Percentiles rank a stretch among this genome's conserved stretches.
Conservation (phyloP, 129 eudicot species). For the Arctium lappa region DNA sequence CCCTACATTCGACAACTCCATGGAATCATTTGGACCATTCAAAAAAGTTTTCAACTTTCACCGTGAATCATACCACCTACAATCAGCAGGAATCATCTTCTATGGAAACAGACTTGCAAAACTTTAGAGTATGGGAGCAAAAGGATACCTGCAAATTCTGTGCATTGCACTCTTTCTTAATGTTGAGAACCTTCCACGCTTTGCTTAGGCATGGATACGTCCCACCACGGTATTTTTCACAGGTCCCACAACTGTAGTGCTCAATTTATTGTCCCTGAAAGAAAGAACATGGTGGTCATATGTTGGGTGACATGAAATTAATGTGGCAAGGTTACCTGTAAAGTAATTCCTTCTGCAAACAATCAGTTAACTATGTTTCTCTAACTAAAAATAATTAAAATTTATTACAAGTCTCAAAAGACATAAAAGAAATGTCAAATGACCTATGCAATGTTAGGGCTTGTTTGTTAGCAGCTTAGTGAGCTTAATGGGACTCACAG, state of each 20-base stretch:
- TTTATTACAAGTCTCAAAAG: slow-evolving; percentile 3
- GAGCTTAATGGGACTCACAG: too few relatives aligned
- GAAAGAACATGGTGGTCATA: slow-evolving; percentile 14
- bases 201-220: slow-evolving; percentile 1
- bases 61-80: slow-evolving; percentile 24
- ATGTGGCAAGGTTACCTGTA: neutral
- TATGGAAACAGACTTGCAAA: slow-evolving; percentile 2
- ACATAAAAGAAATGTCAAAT: neutral
- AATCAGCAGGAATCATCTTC: slow-evolving; percentile 23
- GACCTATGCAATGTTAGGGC: neutral
- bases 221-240: neutral
- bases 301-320: neutral
- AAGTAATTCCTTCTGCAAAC: neutral
- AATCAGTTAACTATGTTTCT: slow-evolving; percentile 10
- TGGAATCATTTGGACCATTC: slow-evolving; percentile 25
- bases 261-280: neutral
- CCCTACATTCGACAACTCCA: slow-evolving; percentile 11
- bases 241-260: slow-evolving; percentile 1
- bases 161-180: neutral
- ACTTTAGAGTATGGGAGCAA: neutral
- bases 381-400: neutral
- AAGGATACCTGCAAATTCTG: neutral
- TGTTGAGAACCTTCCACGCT: neutral
- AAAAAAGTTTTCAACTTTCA: slow-evolving; percentile 28
- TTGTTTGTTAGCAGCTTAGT: too few relatives aligned